These are phyloP conservation scores for Monascus purpureus DNA, from an alignment of 495 filamentous ascomycete genomes.

Conservation along the genomic window DNA sequence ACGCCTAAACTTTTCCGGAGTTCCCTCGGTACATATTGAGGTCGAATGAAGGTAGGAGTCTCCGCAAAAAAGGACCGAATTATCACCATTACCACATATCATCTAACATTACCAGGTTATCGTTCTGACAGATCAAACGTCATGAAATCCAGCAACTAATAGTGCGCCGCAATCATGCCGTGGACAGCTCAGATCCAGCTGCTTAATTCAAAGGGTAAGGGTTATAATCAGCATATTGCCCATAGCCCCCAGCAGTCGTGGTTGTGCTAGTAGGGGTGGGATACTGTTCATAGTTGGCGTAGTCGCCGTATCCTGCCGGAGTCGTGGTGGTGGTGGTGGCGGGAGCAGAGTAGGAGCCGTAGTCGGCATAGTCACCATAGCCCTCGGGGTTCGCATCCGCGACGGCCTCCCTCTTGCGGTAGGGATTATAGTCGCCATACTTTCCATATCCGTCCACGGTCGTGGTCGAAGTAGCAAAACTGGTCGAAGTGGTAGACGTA, in stretches of 20 bases:
- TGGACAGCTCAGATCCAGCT: too few species aligned
- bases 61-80: too few species aligned
- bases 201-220: too few species aligned
- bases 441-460: background rate
- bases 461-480: background rate
- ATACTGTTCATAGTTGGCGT: background rate
- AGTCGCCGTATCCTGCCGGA: background rate
- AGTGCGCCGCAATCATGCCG: too few species aligned
- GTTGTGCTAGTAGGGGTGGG: background rate
- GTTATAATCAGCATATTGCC: background rate
- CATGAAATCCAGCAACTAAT: too few species aligned
- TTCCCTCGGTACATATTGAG: too few species aligned
- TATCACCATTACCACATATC: too few species aligned
- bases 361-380: constrained; percentile 1
- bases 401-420: background rate
- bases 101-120: too few species aligned
- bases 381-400: background rate
- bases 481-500: background rate
- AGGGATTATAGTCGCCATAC: background rate
- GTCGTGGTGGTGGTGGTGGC: too few species aligned
- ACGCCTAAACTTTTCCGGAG: too few species aligned
- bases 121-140: too few species aligned
- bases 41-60: too few species aligned
- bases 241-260: background rate
- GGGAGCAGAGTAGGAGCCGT: background rate